Base-by-base conservation (phyloP, 495 filamentous ascomycete genomes). In the Aspergillus biplanus region DNA sequence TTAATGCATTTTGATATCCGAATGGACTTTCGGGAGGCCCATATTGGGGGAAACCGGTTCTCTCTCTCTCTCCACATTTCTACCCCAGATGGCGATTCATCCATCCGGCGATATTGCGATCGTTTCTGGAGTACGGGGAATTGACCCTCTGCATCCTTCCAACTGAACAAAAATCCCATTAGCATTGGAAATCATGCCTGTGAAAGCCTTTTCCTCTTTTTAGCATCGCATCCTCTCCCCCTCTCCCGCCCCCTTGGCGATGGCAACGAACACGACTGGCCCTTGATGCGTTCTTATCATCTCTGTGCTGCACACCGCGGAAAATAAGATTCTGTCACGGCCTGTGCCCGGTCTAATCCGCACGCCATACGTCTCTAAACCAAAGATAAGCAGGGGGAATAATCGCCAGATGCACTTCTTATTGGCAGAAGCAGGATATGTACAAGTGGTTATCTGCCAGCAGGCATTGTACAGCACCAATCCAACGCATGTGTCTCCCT, bases 11-110 rank as follows among this genome's bases (percentile, higher is more conserved):
- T 49, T 33, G 35, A 57, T 48, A 46, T 56, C 59, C 34, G 21
- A 6, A 21, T 31, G 46, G 7, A 18, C 46, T 9, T 11, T 18
- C 16, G 4, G n/a, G 11, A 9, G 47, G 44, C 12, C 21, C 32
- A 12, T 33, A 16, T 42, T 35, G 46, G 56, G 61, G 34, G 21
- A 37, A 21, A 21, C 13, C 13, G 52, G 34, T 34, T 52, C 53
- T 52, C 21, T 27, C 21, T 27, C 21, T 27, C 21, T 27, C 61
- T 63, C 61, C 61, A 33, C 61, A 63, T 32, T 61, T 33, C 18
- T 56, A 57, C 46, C n/a, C 56, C 56, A 48, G 56, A 58, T 42
- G 56, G 39, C 54, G n/a, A 5, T 21, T 21, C 54, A 34, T 32
- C 37, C 33, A 46, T 31, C 16, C 47, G 21, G 21, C 21, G 21